Evolutionary conservation across 345 rosid genomes (phyloP), one percentile per base, ranked within the genome.

Genomic region (Psidium friedrichsthalianum): DNA sequence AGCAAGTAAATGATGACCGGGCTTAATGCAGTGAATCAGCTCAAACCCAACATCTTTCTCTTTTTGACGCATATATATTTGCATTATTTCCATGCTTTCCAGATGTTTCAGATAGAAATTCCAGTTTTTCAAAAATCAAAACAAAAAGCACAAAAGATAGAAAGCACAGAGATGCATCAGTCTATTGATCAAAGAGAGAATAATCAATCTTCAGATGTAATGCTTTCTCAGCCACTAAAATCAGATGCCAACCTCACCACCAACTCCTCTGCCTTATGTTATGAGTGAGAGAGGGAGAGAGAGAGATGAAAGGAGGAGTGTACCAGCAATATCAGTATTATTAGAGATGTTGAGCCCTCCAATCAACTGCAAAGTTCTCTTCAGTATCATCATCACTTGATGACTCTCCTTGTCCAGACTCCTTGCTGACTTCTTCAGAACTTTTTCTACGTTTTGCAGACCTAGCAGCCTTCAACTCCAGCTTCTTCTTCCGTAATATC

Each of bases 261-360:
- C 47, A 69, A 69, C 44, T 61, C 44, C 78, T 69, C 24, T 16
- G 78, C 47, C 47, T 32, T 64, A 8, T 69, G 44, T 69, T 69
- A 69, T 69, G 32, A 8, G 51, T 6, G 36, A 14, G 40, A 42
- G 49, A 54, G 12, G 12, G 82, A 57, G 82, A 36, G 83, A 69
- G 58, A 14, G n/a, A 16, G 24, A 32, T 61, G 42, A 61, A 61
- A 61, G 74, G 78, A 29, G 12, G 12, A 69, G 78, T 1, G 12
- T 83, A 80, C 83, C 56, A 3, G 61, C 25, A 80, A 59, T 32
- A 64, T 25, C 49, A 18, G 86, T 5, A n/a, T 81, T 58, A 61
- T 93, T 92, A 97, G 54, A 95, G 91, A 87, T 97, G 99, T 85
- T 96, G 99, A 88, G 99, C 99, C 89, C 98, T 93, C 99, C 98